A percentile compares a stretch with the other conserved stretches of the same genome.
Conservation (phyloP, 2,329 filamentous ascomycete genomes). For the Periconia digitata region DNA sequence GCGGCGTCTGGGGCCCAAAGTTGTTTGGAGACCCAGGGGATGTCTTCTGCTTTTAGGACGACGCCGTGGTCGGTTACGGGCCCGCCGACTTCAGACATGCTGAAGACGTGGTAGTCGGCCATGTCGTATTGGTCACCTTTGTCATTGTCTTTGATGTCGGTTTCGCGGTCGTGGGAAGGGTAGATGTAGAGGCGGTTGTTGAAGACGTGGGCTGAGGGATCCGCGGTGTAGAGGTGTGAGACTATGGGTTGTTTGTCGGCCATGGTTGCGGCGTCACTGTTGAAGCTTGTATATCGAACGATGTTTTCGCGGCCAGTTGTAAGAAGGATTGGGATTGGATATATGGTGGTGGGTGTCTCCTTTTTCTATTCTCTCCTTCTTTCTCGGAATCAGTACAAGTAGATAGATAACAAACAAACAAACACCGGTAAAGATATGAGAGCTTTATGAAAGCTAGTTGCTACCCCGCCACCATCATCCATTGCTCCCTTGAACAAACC, state of each 20-base stretch:
- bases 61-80: slow-evolving; percentile 73
- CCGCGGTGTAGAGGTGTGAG: slow-evolving; percentile 75
- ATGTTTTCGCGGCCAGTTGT: too few relatives aligned
- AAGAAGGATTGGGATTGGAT: too few relatives aligned
- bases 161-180: slow-evolving; percentile 78
- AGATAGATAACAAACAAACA: neutral
- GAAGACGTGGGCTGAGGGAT: slow-evolving; percentile 80
- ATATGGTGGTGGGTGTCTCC: too few relatives aligned
- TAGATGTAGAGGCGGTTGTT: slow-evolving; percentile 76
- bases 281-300: neutral
- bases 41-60: slow-evolving; percentile 63
- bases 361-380: neutral
- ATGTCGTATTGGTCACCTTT: slow-evolving; percentile 87
- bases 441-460: slow-evolving; percentile 25
- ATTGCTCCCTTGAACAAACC: neutral
- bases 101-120: slow-evolving; percentile 81
- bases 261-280: slow-evolving; percentile 29
- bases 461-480: slow-evolving; percentile 24
- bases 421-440: neutral
- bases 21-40: slow-evolving; percentile 78
- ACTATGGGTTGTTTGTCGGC: slow-evolving; percentile 62
- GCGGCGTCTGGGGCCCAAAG: slow-evolving; percentile 81
- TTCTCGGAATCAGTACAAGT: too few relatives aligned
- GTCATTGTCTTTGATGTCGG: slow-evolving; percentile 74
- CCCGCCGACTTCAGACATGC: slow-evolving; percentile 57